These are phyloP conservation scores for Pythium periplocum DNA, from an alignment of 352 stramenopile species.

Conservation along the genomic window DNA sequence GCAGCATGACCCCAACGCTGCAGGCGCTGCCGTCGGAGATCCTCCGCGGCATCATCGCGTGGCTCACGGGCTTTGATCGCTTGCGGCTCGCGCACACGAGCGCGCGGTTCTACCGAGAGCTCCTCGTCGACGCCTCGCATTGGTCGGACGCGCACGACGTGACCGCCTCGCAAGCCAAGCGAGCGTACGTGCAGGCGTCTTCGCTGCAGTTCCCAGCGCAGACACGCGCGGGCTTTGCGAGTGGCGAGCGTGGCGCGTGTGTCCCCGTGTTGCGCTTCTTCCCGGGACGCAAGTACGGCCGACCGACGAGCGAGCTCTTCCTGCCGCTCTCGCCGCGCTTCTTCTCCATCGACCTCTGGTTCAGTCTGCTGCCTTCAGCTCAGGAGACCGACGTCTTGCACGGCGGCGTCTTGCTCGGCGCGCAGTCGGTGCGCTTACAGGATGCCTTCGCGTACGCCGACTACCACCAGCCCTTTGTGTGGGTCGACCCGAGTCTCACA, in stretches of 20 bases:
- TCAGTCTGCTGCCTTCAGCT: conserved; percentile 7
- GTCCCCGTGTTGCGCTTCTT: conserved; percentile 17
- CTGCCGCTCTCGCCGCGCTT: conserved; percentile 10
- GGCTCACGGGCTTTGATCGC: conserved; percentile 13
- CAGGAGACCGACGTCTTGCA: not conserved
- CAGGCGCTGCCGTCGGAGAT: conserved; percentile 8
- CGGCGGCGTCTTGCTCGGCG: conserved; percentile 17
- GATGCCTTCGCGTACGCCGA: conserved; percentile 10
- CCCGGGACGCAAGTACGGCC: conserved; percentile 7
- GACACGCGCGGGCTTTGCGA: not conserved
- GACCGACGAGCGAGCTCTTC: conserved; percentile 11
- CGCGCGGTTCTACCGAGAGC: conserved; percentile 9
- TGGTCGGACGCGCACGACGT: conserved; percentile 3
- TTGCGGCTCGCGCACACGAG: conserved; percentile 8
- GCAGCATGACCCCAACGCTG: not conserved
- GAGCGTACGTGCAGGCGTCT: not conserved
- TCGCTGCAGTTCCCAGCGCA: conserved; percentile 13
- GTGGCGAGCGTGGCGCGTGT: conserved; percentile 10
- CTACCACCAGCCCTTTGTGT: conserved; percentile 16
- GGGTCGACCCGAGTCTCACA: conserved; percentile 11
- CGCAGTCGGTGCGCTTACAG: conserved; percentile 12
- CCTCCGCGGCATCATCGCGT: conserved; percentile 6
- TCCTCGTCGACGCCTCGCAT: conserved; percentile 8
- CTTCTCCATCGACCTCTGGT: conserved; percentile 21
- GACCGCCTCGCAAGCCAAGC: conserved; percentile 7